Evolutionary conservation across 2,329 filamentous ascomycete species (phyloP).

Genomic region (Scedosporium dehoogii): DNA sequence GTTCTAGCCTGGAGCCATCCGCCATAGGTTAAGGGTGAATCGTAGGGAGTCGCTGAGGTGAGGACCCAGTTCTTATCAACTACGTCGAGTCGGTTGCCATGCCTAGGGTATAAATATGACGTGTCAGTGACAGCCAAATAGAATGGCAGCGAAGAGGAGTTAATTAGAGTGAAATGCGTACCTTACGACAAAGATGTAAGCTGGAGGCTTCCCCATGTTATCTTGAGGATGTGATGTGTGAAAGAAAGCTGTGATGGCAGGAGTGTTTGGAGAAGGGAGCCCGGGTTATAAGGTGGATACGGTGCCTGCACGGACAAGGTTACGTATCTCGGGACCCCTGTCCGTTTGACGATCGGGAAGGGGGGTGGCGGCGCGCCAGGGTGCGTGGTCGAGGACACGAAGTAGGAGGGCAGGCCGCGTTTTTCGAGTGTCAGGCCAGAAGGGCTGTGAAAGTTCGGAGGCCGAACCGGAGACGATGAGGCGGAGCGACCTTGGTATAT

Average conservation of each 20-base stretch:
- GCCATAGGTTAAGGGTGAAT: constrained; percentile 87
- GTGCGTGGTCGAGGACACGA: neutral
- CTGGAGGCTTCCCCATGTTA: constrained; percentile 30
- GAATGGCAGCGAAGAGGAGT: neutral
- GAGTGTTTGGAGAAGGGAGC: neutral
- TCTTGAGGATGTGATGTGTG: neutral
- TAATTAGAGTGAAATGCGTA: constrained; percentile 12
- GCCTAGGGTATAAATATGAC: constrained; percentile 35
- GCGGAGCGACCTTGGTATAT: neutral
- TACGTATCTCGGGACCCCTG: neutral
- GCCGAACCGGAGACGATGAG: neutral
- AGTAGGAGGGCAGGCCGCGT: neutral
- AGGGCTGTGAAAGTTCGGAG: neutral
- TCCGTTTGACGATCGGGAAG: neutral
- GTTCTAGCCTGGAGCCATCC: constrained; percentile 83
- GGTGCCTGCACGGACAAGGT: neutral
- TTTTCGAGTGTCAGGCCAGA: neutral
- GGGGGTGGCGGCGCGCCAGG: neutral
- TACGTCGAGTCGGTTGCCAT: constrained; percentile 87
- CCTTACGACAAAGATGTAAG: constrained; percentile 35
- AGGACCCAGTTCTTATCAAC: constrained; percentile 94
- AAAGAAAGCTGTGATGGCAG: neutral
- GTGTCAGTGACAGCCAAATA: neutral
- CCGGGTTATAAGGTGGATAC: neutral
- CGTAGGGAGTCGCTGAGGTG: constrained; percentile 86